phyloP scores from a whole-genome alignment of 1,284 basidiomycete genomes.

The Athelia sp. region DNA sequence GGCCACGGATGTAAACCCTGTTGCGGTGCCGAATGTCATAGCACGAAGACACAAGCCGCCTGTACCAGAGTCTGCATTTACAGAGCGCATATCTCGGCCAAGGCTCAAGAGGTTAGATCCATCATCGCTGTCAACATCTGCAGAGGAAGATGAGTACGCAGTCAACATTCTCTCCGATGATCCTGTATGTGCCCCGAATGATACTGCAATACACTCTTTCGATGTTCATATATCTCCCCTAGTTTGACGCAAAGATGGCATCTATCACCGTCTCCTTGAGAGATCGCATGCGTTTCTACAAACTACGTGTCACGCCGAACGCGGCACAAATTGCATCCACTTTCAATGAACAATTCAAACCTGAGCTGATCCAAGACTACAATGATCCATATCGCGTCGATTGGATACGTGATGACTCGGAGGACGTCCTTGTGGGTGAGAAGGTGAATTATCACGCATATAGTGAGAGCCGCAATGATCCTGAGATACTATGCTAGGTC shows the following conservation, averaged over 20 bases:
- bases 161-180: slow-evolving; percentile 46
- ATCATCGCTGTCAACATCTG: slow-evolving; percentile 9
- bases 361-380: slow-evolving; percentile 76
- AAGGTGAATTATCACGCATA: slow-evolving; percentile 39
- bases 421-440: slow-evolving; percentile 62
- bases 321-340: slow-evolving; percentile 67
- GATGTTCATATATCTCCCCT: slow-evolving; percentile 2
- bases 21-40: slow-evolving; percentile 73
- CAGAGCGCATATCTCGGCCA: slow-evolving; percentile 53
- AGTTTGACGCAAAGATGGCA: slow-evolving; percentile 73
- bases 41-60: slow-evolving; percentile 55
- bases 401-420: slow-evolving; percentile 61
- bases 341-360: slow-evolving; percentile 73
- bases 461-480: neutral
- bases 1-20: slow-evolving; percentile 83
- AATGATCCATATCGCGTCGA: slow-evolving; percentile 80
- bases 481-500: slow-evolving; percentile 41
- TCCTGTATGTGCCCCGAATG: slow-evolving; percentile 39
- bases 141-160: slow-evolving; percentile 41
- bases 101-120: slow-evolving; percentile 24
- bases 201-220: neutral
- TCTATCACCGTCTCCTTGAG: slow-evolving; percentile 72
- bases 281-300: slow-evolving; percentile 85
- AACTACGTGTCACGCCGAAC: slow-evolving; percentile 75
- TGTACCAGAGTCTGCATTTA: slow-evolving; percentile 35